phyloP scores from a whole-genome alignment of 192 early-diverging fungal species.

The Coemansia biformis region DNA sequence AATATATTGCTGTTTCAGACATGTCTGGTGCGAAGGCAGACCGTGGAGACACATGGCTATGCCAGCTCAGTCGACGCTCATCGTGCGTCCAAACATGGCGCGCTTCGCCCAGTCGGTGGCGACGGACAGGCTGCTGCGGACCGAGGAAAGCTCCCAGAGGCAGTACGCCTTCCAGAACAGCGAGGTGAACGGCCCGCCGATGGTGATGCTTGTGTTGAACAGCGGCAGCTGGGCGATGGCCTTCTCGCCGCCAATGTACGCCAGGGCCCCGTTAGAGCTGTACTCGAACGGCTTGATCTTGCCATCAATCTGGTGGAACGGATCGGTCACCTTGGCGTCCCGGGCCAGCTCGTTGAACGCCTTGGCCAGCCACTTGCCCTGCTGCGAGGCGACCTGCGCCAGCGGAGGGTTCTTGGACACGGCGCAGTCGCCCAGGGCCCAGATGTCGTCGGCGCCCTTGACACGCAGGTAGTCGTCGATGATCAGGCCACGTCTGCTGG shows the following conservation, averaged over 20 bases:
- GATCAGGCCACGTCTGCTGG: constrained; percentile 53
- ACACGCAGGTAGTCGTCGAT: constrained; percentile 69
- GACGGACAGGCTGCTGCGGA: constrained; percentile 78
- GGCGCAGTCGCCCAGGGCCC: constrained; percentile 87
- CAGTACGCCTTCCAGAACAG: constrained; percentile 74
- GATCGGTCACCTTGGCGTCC: constrained; percentile 13
- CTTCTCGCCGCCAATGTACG: constrained; percentile 61
- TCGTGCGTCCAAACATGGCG: constrained; percentile 82
- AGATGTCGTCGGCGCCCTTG: constrained; percentile 57
- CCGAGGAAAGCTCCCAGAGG: constrained; percentile 73
- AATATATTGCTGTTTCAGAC: neutral
- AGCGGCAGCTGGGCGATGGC: constrained; percentile 58
- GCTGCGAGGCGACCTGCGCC: constrained; percentile 84
- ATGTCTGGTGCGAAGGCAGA: neutral
- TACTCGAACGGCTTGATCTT: constrained; percentile 57
- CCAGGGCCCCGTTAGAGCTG: constrained; percentile 59
- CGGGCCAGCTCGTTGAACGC: constrained; percentile 62
- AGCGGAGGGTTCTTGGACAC: constrained; percentile 69
- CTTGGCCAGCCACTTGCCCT: constrained; percentile 79
- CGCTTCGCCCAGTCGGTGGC: constrained; percentile 88
- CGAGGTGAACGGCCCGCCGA: constrained; percentile 61
- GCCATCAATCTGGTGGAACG: constrained; percentile 12
- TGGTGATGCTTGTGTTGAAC: constrained; percentile 54
- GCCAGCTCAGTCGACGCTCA: constrained; percentile 71
- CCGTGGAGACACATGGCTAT: neutral